Base-by-base conservation (phyloP, 2,329 filamentous ascomycete genomes). In the Colletotrichum euphorbiae region DNA sequence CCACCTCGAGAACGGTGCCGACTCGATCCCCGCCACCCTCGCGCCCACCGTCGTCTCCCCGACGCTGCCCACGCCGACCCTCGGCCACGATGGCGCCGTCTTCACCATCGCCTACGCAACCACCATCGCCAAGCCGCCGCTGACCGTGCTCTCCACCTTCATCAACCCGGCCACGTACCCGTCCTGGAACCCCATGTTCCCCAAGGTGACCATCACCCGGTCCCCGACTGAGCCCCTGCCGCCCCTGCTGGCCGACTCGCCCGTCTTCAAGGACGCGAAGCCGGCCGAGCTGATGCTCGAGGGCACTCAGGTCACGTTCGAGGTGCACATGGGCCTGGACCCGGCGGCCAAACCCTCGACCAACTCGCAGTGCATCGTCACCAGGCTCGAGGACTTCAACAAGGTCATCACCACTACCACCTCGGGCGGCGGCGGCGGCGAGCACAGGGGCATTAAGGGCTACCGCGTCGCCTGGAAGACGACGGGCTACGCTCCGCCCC, bases 381-480 rank as follows among this genome's bases (percentile, higher is more conserved):
- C 75, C 28, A 65, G 71, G 33, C 74, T 81, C 4, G 78, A 81
- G 71, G 71, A 74, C 40, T 76, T 80, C 60, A 61, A 62, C 28
- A 56, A 46, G 31, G 48, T 54, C 19, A n/a, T 46, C 8, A 28
- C 65, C 38, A 11, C 24, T 12, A 4, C 24, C n/a, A 3, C 60
- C 24, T 42, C 54, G 45, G 65, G 24, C 24, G 24, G 62, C 46
- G 65, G 62, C 46, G 65, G 62, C 46, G 62, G 59, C 12, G 71
- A 75, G 50, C 69, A 72, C 65, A 72, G 74, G 21, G 72, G 73
- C 12, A 70, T 71, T 36, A 74, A 71, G 43, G 81, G 81, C 6
- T 79, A 78, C 71, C 74, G 80, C 33, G 74, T 84, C 17, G 78
- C 76, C 11, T 83, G 81, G 82, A 77, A 75, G 69, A 70, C 71